These are phyloP conservation scores for Nakazawaea sp. DNA, from an alignment of 805 yeast species.

Conservation along the genomic window DNA sequence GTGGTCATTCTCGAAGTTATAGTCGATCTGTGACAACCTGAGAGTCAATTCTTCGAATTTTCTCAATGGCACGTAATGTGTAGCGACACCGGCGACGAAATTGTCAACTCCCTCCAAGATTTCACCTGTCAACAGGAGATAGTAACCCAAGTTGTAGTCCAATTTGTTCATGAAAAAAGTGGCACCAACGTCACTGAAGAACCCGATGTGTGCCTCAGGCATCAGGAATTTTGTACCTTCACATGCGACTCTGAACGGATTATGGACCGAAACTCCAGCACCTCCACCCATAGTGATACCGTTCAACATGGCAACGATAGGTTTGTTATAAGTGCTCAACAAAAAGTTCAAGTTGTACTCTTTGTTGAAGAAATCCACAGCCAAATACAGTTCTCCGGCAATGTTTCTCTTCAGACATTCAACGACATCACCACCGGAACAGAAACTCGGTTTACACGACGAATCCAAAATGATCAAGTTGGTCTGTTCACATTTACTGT, in stretches of 20 bases:
- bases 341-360: conserved; percentile 81
- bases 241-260: conserved; percentile 90
- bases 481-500: conserved; percentile 59
- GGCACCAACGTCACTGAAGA: conserved; percentile 94
- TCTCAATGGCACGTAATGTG: conserved; percentile 76
- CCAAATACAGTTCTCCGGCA: conserved; percentile 35
- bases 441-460: conserved; percentile 61
- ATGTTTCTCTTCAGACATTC: conserved; percentile 60
- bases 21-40: conserved; percentile 58
- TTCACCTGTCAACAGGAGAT: conserved; percentile 81
- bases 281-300: conserved; percentile 99
- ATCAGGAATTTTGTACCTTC: conserved; percentile 88
- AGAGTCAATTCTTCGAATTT: conserved; percentile 54
- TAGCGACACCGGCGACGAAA: conserved; percentile 79
- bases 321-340: conserved; percentile 79
- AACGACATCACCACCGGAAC: conserved; percentile 97
- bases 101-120: conserved; percentile 72
- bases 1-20: conserved; percentile 1
- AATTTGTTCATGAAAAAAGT: conserved; percentile 81
- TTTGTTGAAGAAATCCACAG: conserved; percentile 61
- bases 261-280: conserved; percentile 85
- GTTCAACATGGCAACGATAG: conserved; percentile 77
- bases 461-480: conserved; percentile 66
- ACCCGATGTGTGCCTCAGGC: conserved; percentile 98
- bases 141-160: conserved; percentile 79